These are phyloP conservation scores for Murraya koenigii DNA, from an alignment of 345 rosid species.

Conservation along the genomic window DNA sequence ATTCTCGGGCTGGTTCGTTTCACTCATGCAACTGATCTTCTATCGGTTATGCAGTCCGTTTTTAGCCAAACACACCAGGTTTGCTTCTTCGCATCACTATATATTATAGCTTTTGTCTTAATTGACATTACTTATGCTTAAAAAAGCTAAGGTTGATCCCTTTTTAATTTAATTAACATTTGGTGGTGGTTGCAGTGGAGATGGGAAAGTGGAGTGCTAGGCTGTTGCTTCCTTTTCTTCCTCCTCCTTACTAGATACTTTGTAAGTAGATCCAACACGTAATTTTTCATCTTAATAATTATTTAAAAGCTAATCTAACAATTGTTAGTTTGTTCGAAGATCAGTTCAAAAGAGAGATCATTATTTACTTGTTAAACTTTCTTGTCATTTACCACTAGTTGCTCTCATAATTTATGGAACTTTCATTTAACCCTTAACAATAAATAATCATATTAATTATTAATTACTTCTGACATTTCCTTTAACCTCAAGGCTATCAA, in stretches of 20 bases:
- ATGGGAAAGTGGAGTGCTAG: conserved; percentile 92
- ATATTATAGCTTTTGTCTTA: neutral
- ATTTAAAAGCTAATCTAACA: neutral
- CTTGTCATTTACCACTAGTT: conserved; percentile 12
- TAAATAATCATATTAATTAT: no score
- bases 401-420: neutral
- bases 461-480: neutral
- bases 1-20: conserved; percentile 77
- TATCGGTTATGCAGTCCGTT: conserved; percentile 81
- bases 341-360: neutral
- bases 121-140: neutral
- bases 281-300: neutral
- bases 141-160: neutral
- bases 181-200: conserved; percentile 66
- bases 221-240: conserved; percentile 84
- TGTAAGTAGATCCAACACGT: conserved; percentile 40
- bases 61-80: conserved; percentile 78
- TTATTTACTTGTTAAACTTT: neutral
- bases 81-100: neutral
- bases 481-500: neutral
- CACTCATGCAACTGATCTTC: conserved; percentile 75
- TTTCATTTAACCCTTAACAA: neutral
- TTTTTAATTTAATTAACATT: neutral
- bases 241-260: conserved; percentile 67
- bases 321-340: no score